These are phyloP conservation scores for Dendrobium huoshanense DNA, from an alignment of 106 monocot species.

Conservation along the genomic window DNA sequence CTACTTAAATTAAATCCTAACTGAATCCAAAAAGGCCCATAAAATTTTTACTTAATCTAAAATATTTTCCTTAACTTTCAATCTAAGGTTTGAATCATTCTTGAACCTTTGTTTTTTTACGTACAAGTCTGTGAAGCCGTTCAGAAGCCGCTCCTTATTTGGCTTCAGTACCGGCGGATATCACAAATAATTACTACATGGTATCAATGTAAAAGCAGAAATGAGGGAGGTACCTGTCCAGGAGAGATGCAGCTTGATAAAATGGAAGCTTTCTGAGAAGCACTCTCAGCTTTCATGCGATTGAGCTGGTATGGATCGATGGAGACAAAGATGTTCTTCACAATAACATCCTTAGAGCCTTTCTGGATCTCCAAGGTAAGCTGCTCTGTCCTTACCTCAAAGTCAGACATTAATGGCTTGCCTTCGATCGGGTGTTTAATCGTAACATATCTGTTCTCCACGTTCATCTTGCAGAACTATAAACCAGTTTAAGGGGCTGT, in stretches of 20 bases:
- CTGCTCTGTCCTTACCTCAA: conserved; percentile 14
- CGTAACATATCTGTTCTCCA: conserved; percentile 21
- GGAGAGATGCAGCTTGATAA: neutral
- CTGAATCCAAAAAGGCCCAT: too few relatives aligned
- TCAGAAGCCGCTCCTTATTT: too few relatives aligned
- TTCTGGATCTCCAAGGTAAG: neutral
- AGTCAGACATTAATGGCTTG: conserved; percentile 11
- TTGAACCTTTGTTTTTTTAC: too few relatives aligned
- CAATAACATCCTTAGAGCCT: conserved; percentile 22
- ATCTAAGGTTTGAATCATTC: too few relatives aligned
- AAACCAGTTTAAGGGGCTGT: too few relatives aligned
- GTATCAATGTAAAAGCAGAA: too few relatives aligned
- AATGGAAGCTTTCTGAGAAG: conserved; percentile 9
- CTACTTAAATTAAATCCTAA: too few relatives aligned
- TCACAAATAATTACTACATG: too few relatives aligned
- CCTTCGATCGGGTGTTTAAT: conserved; percentile 13
- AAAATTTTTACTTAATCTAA: too few relatives aligned
- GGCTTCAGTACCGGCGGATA: too few relatives aligned
- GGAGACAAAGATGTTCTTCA: conserved; percentile 34
- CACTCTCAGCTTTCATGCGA: conserved; percentile 30
- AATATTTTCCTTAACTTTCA: too few relatives aligned
- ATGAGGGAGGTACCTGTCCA: conserved; percentile 7
- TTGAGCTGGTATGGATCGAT: conserved; percentile 40
- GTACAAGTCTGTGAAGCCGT: too few relatives aligned
- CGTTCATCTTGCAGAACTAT: conserved; percentile 18